Evolutionary conservation across 2,329 filamentous ascomycete genomes (phyloP), one percentile per base, ranked within the genome.

Genomic region (Aspergillus sp.): DNA sequence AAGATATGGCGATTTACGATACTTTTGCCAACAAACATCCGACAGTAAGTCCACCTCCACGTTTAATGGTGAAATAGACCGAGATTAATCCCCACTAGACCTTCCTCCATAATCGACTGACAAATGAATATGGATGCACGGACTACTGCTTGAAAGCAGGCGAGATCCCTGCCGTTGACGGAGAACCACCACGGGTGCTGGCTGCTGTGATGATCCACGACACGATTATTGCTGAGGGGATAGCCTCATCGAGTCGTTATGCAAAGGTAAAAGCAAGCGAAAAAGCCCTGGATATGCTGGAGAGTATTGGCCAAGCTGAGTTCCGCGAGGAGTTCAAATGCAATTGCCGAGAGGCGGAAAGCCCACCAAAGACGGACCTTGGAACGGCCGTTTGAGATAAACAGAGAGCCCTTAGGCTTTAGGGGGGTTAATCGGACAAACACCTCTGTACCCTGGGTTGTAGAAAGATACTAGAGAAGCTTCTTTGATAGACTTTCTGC

Each of bases 1-100:
- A 83, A 51, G 89, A 97, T 72, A 96, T 98, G 87, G 78, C 81
- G 3, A 82, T 95, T 39, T 97, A 96, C 72, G 92, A 98, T 71
- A 85, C 85, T 0, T 97, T 90, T 71, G 92, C 91, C 2, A 91
- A 89, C 66, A 89, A 89, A 34, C 93, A 98, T 64, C 93, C 93
- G 0, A 88, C 90, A 4, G 78, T 79, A 73, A 74, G 67, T 18
- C 39, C 11, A 34, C 13, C 13, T 15, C 44, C 3, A 24, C 2
- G 22, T 32, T 17, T 44, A 3, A 22, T 15, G 6, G 8, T 41
- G n/a, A 9, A 5, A 55, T 2, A 9, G 20, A 12, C 11, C 24
- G 13, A 26, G 32, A 36, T 36, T 64, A 39, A 63, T 50, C 1
- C 11, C 50, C 32, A 50, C 26, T 55, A 79, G 78, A 96, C 90